These are phyloP conservation scores for Lachnum nothofagi DNA, from an alignment of 2,329 filamentous ascomycete genomes.

Conservation along the genomic window DNA sequence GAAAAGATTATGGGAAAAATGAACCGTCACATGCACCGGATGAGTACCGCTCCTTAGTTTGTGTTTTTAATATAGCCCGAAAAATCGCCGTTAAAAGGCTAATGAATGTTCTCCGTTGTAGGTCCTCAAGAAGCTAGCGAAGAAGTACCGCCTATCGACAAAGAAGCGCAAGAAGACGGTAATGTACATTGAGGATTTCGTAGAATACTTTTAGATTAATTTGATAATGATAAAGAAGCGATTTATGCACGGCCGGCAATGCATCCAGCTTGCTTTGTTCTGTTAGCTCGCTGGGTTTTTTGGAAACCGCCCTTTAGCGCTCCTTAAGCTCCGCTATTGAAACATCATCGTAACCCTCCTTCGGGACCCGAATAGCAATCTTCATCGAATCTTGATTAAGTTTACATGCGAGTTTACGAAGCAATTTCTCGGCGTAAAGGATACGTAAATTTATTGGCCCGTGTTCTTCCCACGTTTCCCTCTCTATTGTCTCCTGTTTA, in stretches of 20 bases:
- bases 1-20: background rate
- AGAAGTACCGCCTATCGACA: background rate
- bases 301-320: background rate
- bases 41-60: background rate
- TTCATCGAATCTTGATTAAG: slow-evolving; percentile 7
- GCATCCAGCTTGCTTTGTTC: background rate
- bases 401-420: no score
- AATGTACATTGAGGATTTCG: slow-evolving; percentile 1
- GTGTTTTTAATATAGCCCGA: background rate
- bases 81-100: background rate
- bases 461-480: no score
- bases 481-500: background rate
- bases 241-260: background rate
- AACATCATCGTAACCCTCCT: slow-evolving; percentile 1
- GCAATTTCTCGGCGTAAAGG: slow-evolving; percentile 23
- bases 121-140: background rate
- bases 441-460: slow-evolving; percentile 14
- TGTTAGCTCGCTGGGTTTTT: background rate
- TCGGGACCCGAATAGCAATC: background rate
- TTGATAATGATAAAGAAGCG: slow-evolving; percentile 2
- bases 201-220: background rate
- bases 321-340: background rate
- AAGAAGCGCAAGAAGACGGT: slow-evolving; percentile 1
- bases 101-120: background rate
- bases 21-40: background rate